phyloP scores from a whole-genome alignment of 106 monocot genomes.

The Dendrobium nobile region DNA sequence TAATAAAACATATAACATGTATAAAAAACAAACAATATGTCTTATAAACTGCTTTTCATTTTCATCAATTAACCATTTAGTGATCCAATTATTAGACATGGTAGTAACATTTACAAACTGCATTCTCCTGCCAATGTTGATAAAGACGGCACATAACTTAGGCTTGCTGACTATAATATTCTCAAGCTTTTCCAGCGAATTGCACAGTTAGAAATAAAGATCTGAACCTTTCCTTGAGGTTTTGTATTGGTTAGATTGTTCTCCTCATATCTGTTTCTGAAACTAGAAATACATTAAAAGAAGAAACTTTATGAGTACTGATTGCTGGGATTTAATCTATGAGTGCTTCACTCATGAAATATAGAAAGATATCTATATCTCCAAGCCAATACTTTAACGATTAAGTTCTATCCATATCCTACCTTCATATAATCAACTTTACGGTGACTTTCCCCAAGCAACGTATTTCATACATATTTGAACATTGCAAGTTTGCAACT shows the following conservation, averaged over 20 bases:
- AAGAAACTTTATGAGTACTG: not conserved
- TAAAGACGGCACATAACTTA: not conserved
- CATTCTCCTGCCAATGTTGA: not conserved
- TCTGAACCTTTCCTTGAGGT: not conserved
- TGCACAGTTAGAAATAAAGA: not conserved
- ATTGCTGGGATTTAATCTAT: no score
- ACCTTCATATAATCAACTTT: no score
- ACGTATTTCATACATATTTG: no score
- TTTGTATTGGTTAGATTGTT: not conserved
- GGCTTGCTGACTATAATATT: no score
- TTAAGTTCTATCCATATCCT: no score
- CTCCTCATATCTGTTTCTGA: not conserved
- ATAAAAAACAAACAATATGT: not conserved
- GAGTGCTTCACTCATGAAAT: no score
- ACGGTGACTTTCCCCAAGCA: no score
- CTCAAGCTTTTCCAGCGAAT: no score
- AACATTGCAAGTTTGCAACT: no score
- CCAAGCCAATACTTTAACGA: no score
- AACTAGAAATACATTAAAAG: not conserved
- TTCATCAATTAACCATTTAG: not conserved
- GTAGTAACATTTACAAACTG: not conserved
- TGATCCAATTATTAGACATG: not conserved
- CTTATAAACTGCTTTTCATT: not conserved
- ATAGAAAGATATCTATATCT: no score
- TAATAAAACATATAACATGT: not conserved